These are phyloP conservation scores for Tolypocladium paradoxum DNA, from an alignment of 2,329 filamentous ascomycete species.

Conservation along the genomic window DNA sequence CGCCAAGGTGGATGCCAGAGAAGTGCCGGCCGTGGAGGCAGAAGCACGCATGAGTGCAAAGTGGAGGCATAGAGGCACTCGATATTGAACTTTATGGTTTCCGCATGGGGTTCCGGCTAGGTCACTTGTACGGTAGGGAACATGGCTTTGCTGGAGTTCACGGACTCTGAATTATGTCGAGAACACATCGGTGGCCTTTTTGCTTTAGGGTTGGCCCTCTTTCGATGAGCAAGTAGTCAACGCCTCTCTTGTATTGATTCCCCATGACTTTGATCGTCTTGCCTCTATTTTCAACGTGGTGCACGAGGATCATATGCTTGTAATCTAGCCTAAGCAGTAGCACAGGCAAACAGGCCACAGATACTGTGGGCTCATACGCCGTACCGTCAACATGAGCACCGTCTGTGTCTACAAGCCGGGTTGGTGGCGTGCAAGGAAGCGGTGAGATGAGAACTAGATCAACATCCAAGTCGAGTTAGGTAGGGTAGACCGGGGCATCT, in stretches of 20 bases:
- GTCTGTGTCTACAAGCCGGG: not conserved
- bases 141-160: constrained; percentile 1
- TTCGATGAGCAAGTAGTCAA: not conserved
- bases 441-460: not conserved
- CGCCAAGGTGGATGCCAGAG: constrained; percentile 10
- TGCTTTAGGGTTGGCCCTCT: not conserved
- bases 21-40: not conserved
- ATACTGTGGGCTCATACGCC: not conserved
- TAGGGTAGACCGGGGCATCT: too few species aligned
- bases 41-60: constrained; percentile 1
- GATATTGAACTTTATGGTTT: not conserved
- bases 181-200: not conserved
- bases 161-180: not conserved
- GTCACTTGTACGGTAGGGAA: not conserved
- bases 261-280: not conserved
- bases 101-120: not conserved
- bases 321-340: not conserved
- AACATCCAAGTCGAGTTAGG: not conserved
- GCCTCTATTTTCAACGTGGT: too few species aligned
- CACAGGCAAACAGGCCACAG: not conserved
- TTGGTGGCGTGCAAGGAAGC: not conserved
- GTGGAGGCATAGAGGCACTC: not conserved
- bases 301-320: not conserved
- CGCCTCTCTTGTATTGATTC: not conserved
- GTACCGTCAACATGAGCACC: not conserved